Evolutionary conservation across 2,329 filamentous ascomycete species (phyloP).

Genomic region (Gaeumannomyces sp.): DNA sequence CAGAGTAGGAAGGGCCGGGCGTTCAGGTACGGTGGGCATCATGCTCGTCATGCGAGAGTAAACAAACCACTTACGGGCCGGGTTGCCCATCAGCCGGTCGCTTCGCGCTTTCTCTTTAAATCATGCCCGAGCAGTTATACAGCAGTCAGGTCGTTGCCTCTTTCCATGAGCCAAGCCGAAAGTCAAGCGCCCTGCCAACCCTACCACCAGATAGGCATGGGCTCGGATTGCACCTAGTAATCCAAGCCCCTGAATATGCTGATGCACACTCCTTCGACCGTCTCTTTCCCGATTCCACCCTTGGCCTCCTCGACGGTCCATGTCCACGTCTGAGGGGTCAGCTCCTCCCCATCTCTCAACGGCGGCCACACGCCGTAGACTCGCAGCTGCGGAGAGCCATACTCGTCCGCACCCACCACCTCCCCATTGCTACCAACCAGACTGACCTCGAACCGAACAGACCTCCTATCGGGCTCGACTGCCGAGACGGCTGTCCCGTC

Average conservation of each 20-base stretch:
- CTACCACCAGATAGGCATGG: neutral
- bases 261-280: neutral
- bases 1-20: too few species aligned
- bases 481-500: constrained; percentile 6
- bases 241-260: neutral
- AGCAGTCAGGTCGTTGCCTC: too few species aligned
- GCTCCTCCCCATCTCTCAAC: constrained; percentile 7
- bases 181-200: too few species aligned
- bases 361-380: constrained; percentile 13
- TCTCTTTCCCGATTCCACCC: constrained; percentile 12
- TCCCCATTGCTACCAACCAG: neutral
- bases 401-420: neutral
- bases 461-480: constrained; percentile 3
- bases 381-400: constrained; percentile 13
- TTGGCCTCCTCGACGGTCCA: constrained; percentile 14
- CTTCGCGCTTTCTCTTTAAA: too few species aligned
- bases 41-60: too few species aligned
- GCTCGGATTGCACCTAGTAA: neutral
- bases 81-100: too few species aligned
- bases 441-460: constrained; percentile 3
- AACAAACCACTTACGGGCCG: too few species aligned
- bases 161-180: too few species aligned
- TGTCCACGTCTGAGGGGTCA: constrained; percentile 11
- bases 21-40: too few species aligned
- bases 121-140: too few species aligned